Conservation (phyloP, 1,284 basidiomycete genomes). For the Mycosarcoma maydis region DNA sequence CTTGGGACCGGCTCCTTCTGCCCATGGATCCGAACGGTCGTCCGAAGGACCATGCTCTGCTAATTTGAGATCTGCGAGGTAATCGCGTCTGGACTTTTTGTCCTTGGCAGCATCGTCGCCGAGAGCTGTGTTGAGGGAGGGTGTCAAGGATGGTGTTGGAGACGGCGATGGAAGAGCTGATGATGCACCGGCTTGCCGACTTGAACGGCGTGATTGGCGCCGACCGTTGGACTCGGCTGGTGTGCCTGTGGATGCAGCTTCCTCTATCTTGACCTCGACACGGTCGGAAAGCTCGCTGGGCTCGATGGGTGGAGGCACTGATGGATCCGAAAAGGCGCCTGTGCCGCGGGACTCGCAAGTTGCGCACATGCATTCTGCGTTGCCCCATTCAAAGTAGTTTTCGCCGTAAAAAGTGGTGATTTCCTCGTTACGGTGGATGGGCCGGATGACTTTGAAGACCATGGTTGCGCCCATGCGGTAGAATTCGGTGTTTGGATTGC, state of each 20-base stretch:
- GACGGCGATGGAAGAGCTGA: slow-evolving; percentile 40
- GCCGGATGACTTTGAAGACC: slow-evolving; percentile 83
- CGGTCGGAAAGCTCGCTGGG: slow-evolving; percentile 8
- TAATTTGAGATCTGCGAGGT: slow-evolving; percentile 40
- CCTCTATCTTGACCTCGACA: slow-evolving; percentile 28
- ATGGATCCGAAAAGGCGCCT: slow-evolving; percentile 70
- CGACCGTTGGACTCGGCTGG: slow-evolving; percentile 30
- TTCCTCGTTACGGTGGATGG: slow-evolving; percentile 83
- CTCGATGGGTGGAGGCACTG: slow-evolving; percentile 2
- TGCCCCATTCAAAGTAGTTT: slow-evolving; percentile 80
- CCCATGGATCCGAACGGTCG: slow-evolving; percentile 47
- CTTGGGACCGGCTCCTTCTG: slow-evolving; percentile 44
- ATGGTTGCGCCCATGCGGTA: slow-evolving; percentile 87
- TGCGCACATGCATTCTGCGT: slow-evolving; percentile 86
- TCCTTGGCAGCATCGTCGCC: slow-evolving; percentile 28
- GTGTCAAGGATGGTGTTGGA: slow-evolving; percentile 38
- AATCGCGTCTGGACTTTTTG: slow-evolving; percentile 38
- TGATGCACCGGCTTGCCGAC: slow-evolving; percentile 21
- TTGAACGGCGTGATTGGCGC: slow-evolving; percentile 32
- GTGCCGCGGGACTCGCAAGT: slow-evolving; percentile 81
- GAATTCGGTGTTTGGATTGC: slow-evolving; percentile 86
- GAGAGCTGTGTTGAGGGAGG: slow-evolving; percentile 15
- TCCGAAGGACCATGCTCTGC: slow-evolving; percentile 48
- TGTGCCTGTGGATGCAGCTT: slow-evolving; percentile 8
- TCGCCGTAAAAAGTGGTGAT: slow-evolving; percentile 73